Evolutionary conservation across 768 basidiomycete genomes (phyloP).

Genomic region (Pholiota conissans): DNA sequence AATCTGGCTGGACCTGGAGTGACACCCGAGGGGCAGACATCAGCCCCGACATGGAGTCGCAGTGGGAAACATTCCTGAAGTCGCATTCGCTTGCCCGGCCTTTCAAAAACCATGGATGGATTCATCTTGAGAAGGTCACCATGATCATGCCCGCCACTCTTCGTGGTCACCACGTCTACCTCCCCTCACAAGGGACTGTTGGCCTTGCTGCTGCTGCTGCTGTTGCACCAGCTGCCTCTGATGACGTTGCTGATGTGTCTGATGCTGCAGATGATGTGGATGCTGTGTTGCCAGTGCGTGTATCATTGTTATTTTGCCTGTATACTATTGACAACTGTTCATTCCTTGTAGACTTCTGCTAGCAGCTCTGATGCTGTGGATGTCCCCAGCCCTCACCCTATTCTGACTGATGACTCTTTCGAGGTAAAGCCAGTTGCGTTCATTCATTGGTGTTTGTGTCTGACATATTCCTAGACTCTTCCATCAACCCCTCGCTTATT

Average conservation of each 20-base stretch:
- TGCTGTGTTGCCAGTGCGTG: no score
- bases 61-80: conserved; percentile 7
- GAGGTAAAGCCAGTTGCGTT: no score
- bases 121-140: conserved; percentile 13
- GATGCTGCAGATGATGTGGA: neutral
- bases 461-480: no score
- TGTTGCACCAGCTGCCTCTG: neutral
- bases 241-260: neutral
- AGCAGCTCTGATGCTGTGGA: no score
- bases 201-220: neutral
- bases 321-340: no score
- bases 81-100: conserved; percentile 13
- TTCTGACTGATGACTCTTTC: no score
- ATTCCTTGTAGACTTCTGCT: no score
- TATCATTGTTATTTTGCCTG: no score
- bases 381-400: no score
- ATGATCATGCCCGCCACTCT: conserved; percentile 15
- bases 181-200: conserved; percentile 7
- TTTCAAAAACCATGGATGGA: conserved; percentile 24
- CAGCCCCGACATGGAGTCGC: conserved; percentile 9
- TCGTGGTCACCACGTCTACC: conserved; percentile 3
- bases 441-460: no score
- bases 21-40: conserved; percentile 15
- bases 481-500: no score
- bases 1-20: conserved; percentile 26